A percentile compares a stretch with the other conserved stretches of the same genome.
Evolutionary conservation across 495 filamentous ascomycete species (phyloP).

Genomic region (Stereocaulon alpinum): DNA sequence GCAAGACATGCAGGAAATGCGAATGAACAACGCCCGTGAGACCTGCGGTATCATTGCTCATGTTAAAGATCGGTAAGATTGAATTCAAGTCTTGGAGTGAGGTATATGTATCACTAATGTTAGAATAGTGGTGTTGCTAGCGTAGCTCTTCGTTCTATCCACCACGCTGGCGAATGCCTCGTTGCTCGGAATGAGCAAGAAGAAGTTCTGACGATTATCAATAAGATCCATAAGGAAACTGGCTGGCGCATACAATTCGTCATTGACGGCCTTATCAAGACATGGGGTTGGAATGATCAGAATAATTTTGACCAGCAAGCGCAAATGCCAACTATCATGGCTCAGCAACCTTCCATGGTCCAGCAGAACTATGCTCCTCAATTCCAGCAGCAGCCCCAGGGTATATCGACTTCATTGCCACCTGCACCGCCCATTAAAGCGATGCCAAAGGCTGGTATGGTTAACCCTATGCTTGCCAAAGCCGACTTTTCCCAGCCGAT

Average conservation of each 20-base stretch:
- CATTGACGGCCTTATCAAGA: slow-evolving; percentile 55
- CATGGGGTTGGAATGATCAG: slow-evolving; percentile 66
- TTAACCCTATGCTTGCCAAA: slow-evolving; percentile 54
- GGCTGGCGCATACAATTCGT: slow-evolving; percentile 67
- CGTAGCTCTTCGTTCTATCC: slow-evolving; percentile 67
- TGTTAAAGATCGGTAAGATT: slow-evolving; percentile 56
- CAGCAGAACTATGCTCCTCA: slow-evolving; percentile 15
- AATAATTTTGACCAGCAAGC: slow-evolving; percentile 25
- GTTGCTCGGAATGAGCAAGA: slow-evolving; percentile 61
- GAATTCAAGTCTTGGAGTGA: not conserved
- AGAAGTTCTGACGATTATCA: slow-evolving; percentile 70
- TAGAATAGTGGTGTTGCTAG: slow-evolving; percentile 60
- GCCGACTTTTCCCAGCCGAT: slow-evolving; percentile 64
- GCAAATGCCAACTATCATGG: slow-evolving; percentile 22
- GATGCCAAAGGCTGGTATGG: slow-evolving; percentile 36
- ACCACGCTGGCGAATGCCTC: slow-evolving; percentile 68
- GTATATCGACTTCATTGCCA: slow-evolving; percentile 21
- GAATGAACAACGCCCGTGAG: slow-evolving; percentile 62
- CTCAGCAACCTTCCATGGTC: slow-evolving; percentile 11
- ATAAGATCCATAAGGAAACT: slow-evolving; percentile 62
- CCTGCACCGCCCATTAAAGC: slow-evolving; percentile 21
- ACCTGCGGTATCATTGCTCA: slow-evolving; percentile 85
- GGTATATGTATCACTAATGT: slow-evolving; percentile 25
- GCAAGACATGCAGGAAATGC: slow-evolving; percentile 54
- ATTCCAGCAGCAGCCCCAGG: slow-evolving; percentile 22